A percentile compares a stretch with the other conserved stretches of the same genome.
These are phyloP conservation scores for Epichloe bromicola DNA, from an alignment of 2,329 filamentous ascomycete species.

Conservation along the genomic window DNA sequence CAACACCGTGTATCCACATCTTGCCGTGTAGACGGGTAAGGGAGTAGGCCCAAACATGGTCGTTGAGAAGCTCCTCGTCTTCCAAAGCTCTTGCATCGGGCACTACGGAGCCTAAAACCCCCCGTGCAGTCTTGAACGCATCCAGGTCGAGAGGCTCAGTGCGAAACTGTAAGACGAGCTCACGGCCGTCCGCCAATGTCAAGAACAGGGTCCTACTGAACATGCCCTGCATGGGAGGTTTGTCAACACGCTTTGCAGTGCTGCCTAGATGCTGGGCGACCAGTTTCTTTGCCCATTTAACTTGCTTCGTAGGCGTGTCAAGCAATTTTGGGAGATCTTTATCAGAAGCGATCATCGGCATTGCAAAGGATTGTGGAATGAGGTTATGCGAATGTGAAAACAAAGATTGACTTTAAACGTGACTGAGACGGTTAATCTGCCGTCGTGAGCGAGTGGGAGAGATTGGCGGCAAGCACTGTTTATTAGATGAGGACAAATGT, in stretches of 20 bases:
- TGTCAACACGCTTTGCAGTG: constrained; percentile 12
- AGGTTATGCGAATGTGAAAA: background rate
- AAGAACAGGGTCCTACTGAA: constrained; percentile 15
- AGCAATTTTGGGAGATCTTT: constrained; percentile 14
- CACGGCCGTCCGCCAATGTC: constrained; percentile 6
- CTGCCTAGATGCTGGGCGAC: constrained; percentile 13
- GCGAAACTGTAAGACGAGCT: constrained; percentile 1
- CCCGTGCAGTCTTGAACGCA: background rate
- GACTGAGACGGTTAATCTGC: background rate
- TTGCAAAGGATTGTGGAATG: constrained; percentile 1
- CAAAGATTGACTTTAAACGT: background rate
- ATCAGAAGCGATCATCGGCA: constrained; percentile 6
- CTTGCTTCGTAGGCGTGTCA: constrained; percentile 13
- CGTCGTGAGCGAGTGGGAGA: background rate
- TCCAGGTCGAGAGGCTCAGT: constrained; percentile 1
- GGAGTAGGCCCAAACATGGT: constrained; percentile 1
- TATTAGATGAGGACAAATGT: too few relatives aligned
- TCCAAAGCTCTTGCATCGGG: background rate
- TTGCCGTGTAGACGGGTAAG: background rate
- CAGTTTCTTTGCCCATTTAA: constrained; percentile 16
- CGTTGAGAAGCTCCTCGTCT: background rate
- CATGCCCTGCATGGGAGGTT: constrained; percentile 15
- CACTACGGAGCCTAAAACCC: background rate
- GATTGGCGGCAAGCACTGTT: too few relatives aligned
- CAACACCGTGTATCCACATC: background rate